Base-by-base conservation (phyloP, 129 eudicot genomes). In the Flaveria trinervia region DNA sequence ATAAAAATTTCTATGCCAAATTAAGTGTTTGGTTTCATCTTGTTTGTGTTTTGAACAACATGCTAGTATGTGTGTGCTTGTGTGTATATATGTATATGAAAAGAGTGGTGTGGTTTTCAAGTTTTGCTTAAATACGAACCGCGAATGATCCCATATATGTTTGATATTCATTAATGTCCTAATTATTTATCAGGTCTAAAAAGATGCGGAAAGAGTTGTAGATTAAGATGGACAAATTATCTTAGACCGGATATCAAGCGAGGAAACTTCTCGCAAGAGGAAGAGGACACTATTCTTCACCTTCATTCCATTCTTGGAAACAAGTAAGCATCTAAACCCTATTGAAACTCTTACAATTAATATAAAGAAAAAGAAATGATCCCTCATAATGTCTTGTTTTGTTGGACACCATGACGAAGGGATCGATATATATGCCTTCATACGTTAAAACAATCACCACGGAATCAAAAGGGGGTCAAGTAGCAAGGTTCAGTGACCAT, bases 221-320 rank as follows among this genome's bases (percentile, higher is more conserved):
- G 89, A 43, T 67, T 85, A 52, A 75, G 89, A 85, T 85, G 89
- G 89, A 82, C 89, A 52, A 85, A 85, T 68, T 85, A 85, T 75
- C 75, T 85, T 18, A 65, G 89, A 72, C 89, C 89, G 0, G 84
- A 85, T 56, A 85, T 85, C 64, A 85, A 85, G 59, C 76, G 89
- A 79, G 89, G 89, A 33, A 79, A 85, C 2, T 85, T 85, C 73
- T 79, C 86, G 10, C 77, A 72, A 54, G 86, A 82, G 65, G 89
- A 85, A 82, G 89, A 85, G 72, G 56, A 79, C 71, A 44, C 75
- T 12, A 85, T 85, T 76, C 68, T 82, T 14, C 82, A 82, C 54
- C 86, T 82, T 72, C 89, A 85, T 45, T 79, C 86, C 71, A 60
- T 82, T 62, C 83, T 82, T 9, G 89, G 89, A 20, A 85, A 85